A percentile compares a stretch with the other conserved stretches of the same genome.
These are phyloP conservation scores for Botrytis elliptica DNA, from an alignment of 2,329 filamentous ascomycete genomes.

Conservation along the genomic window DNA sequence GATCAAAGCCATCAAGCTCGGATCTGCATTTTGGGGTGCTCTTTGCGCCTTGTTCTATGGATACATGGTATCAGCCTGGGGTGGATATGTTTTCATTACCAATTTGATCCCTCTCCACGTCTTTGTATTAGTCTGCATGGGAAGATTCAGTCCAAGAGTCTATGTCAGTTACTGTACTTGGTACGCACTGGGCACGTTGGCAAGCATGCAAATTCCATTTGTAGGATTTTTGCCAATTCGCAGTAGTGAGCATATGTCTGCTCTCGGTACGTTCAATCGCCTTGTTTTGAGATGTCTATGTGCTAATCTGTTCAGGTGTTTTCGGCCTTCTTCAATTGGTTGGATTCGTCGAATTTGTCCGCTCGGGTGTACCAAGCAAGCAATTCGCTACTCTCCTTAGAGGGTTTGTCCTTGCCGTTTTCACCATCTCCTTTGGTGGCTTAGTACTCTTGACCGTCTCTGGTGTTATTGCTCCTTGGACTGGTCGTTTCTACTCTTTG, in stretches of 20 bases:
- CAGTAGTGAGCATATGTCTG: slow-evolving; percentile 98
- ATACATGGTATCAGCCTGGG: slow-evolving; percentile 99
- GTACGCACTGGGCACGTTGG: slow-evolving; percentile 93
- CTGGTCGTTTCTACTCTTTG: slow-evolving; percentile 96
- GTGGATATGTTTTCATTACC: slow-evolving; percentile 99
- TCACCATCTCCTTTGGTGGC: slow-evolving; percentile 68
- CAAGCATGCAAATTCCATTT: slow-evolving; percentile 99
- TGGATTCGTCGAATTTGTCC: slow-evolving; percentile 86
- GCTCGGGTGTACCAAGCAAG: slow-evolving; percentile 81
- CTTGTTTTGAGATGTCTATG: slow-evolving; percentile 17
- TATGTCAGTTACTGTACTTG: slow-evolving; percentile 98
- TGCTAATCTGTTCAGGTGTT: slow-evolving; percentile 59
- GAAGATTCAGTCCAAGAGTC: slow-evolving; percentile 86
- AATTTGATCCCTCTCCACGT: slow-evolving; percentile 92
- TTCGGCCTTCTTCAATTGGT: slow-evolving; percentile 95
- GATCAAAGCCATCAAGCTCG: slow-evolving; percentile 97
- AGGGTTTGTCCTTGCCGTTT: slow-evolving; percentile 70
- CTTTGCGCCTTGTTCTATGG: slow-evolving; percentile 95
- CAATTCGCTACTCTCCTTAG: slow-evolving; percentile 92
- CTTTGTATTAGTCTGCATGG: slow-evolving; percentile 95
- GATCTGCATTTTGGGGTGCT: slow-evolving; percentile 94
- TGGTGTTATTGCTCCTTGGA: slow-evolving; percentile 95
- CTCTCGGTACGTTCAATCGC: slow-evolving; percentile 63
- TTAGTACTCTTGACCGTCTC: slow-evolving; percentile 85
- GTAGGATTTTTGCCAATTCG: slow-evolving; percentile 95